phyloP scores from a whole-genome alignment of 1,284 basidiomycete species.

The Ceratobasidium sp. region DNA sequence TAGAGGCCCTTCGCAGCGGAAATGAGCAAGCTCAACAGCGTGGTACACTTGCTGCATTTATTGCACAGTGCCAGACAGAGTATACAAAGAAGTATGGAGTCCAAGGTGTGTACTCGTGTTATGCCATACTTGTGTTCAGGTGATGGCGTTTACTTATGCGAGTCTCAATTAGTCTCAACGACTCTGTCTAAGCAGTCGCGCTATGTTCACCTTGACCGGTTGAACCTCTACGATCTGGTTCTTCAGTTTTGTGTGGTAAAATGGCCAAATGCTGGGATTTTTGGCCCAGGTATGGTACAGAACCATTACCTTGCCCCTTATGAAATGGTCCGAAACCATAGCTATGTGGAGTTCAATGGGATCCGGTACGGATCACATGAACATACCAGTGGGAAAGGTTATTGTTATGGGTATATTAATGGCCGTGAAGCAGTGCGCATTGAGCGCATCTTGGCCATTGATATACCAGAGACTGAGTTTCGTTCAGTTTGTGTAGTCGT shows the following conservation, averaged over 20 bases:
- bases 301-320: slow-evolving; percentile 20
- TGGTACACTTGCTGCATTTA: slow-evolving; percentile 20
- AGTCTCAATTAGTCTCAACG: neutral
- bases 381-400: slow-evolving; percentile 10
- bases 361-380: slow-evolving; percentile 26
- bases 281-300: slow-evolving; percentile 11
- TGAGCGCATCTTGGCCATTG: slow-evolving; percentile 18
- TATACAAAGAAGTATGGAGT: slow-evolving; percentile 14
- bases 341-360: slow-evolving; percentile 27
- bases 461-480: neutral
- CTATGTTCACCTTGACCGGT: neutral
- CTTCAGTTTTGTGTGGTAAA: neutral
- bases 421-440: slow-evolving; percentile 1
- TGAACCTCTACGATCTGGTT: neutral
- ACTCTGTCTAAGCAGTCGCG: slow-evolving; percentile 30
- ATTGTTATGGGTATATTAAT: slow-evolving; percentile 40
- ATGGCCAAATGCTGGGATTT: slow-evolving; percentile 35
- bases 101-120: neutral
- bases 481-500: neutral
- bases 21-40: slow-evolving; percentile 22
- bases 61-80: slow-evolving; percentile 23
- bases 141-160: too few relatives aligned
- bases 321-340: slow-evolving; percentile 28
- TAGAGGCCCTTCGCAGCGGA: neutral
- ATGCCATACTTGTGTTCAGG: too few relatives aligned